These are phyloP conservation scores for Cunninghamia lanceolata DNA, from an alignment of 75 land plant species.

Conservation along the genomic window DNA sequence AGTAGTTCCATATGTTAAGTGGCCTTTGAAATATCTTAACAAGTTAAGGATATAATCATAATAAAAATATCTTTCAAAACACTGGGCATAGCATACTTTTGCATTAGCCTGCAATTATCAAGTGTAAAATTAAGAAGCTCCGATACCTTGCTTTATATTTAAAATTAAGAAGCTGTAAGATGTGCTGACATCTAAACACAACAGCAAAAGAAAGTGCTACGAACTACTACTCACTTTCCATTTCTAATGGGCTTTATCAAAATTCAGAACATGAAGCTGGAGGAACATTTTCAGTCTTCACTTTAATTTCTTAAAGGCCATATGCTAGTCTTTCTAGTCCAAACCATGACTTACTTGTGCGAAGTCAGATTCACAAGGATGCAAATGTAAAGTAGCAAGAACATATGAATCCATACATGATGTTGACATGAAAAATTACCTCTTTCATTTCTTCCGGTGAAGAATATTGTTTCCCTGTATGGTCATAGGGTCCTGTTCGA, in stretches of 20 bases:
- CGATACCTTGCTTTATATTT: not conserved
- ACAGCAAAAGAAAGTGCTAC: not conserved
- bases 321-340: not conserved
- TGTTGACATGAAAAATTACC: constrained; percentile 38
- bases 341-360: not conserved
- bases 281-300: not conserved
- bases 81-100: too few species aligned
- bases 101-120: not conserved
- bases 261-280: not conserved
- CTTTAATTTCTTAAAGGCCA: not conserved
- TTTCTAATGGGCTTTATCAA: not conserved
- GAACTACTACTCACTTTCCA: not conserved
- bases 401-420: not conserved
- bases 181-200: not conserved
- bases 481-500: constrained; percentile 94
- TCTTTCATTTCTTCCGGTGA: constrained; percentile 88
- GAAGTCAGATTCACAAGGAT: not conserved
- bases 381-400: not conserved
- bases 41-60: too few species aligned
- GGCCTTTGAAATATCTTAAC: too few species aligned
- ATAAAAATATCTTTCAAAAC: too few species aligned
- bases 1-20: too few species aligned
- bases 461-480: constrained; percentile 66
- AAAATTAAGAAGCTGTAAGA: not conserved
- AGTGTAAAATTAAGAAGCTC: not conserved